phyloP scores from a whole-genome alignment of 768 basidiomycete genomes.

The Obba rivulosa region DNA sequence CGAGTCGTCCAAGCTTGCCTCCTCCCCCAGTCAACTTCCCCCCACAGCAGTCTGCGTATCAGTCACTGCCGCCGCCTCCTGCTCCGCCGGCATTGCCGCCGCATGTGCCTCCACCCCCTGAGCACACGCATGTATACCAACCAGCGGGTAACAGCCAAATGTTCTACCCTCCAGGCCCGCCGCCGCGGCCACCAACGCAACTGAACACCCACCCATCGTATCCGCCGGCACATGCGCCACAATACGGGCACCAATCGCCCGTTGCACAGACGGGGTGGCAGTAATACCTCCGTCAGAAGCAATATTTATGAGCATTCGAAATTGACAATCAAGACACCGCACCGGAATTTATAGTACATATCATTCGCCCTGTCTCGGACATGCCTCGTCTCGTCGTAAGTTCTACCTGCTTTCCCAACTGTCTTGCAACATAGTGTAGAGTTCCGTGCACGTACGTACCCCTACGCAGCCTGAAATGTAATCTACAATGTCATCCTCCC shows the following conservation, averaged over 20 bases:
- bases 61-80: conserved; percentile 17
- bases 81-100: conserved; percentile 17
- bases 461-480: not conserved
- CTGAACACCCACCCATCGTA: conserved; percentile 11
- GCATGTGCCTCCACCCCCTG: conserved; percentile 8
- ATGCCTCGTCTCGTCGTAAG: too few relatives aligned
- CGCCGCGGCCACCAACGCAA: conserved; percentile 22
- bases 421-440: not conserved
- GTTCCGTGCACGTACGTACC: conserved; percentile 1
- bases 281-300: not conserved
- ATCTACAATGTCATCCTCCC: not conserved
- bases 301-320: conserved; percentile 1
- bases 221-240: conserved; percentile 5
- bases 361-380: too few relatives aligned
- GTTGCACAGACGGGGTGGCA: not conserved
- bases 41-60: conserved; percentile 14
- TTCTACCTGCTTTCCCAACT: too few relatives aligned
- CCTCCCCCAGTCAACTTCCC: conserved; percentile 26
- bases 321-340: too few relatives aligned
- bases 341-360: too few relatives aligned
- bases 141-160: conserved; percentile 10
- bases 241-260: conserved; percentile 14
- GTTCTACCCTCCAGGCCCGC: conserved; percentile 23
- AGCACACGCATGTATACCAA: conserved; percentile 2
- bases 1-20: conserved; percentile 43